Percentiles rank a stretch among this genome's conserved stretches.
These are phyloP conservation scores for Panus rudis DNA, from an alignment of 768 basidiomycete species.

Conservation along the genomic window DNA sequence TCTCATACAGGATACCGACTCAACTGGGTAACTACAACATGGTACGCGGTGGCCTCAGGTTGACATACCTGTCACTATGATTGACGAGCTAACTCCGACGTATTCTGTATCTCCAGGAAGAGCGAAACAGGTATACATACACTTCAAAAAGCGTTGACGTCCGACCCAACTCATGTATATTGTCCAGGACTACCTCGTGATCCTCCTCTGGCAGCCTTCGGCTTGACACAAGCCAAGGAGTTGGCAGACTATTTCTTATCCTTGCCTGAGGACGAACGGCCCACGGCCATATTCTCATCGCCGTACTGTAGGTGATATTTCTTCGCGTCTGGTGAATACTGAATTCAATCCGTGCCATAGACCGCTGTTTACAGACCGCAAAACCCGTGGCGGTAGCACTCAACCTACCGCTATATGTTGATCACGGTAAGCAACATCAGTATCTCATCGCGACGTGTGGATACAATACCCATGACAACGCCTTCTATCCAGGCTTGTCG, in stretches of 20 bases:
- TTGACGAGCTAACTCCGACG: neutral
- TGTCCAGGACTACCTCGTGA: constrained; percentile 65
- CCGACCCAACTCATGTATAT: neutral
- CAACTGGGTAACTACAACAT: constrained; percentile 63
- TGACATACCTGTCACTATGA: neutral
- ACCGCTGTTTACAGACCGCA: constrained; percentile 83
- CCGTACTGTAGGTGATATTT: constrained; percentile 58
- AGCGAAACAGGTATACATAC: constrained; percentile 14
- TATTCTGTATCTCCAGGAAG: constrained; percentile 1
- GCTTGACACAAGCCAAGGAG: constrained; percentile 70
- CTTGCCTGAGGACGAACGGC: constrained; percentile 57
- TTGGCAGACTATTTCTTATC: constrained; percentile 57
- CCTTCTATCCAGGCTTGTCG: constrained; percentile 41
- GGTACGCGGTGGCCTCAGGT: constrained; percentile 35
- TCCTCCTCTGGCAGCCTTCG: constrained; percentile 65
- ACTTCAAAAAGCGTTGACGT: neutral
- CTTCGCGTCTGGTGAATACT: neutral
- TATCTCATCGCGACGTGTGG: neutral
- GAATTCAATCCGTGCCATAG: constrained; percentile 28
- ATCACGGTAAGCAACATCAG: constrained; percentile 51
- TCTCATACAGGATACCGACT: constrained; percentile 54
- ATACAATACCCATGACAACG: neutral
- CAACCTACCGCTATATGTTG: constrained; percentile 63
- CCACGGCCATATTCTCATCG: constrained; percentile 78
- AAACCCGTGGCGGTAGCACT: constrained; percentile 57